A percentile compares a stretch with the other conserved stretches of the same genome.
These are phyloP conservation scores for Diaporthe velutina DNA, from an alignment of 2,329 filamentous ascomycete species.

Conservation along the genomic window DNA sequence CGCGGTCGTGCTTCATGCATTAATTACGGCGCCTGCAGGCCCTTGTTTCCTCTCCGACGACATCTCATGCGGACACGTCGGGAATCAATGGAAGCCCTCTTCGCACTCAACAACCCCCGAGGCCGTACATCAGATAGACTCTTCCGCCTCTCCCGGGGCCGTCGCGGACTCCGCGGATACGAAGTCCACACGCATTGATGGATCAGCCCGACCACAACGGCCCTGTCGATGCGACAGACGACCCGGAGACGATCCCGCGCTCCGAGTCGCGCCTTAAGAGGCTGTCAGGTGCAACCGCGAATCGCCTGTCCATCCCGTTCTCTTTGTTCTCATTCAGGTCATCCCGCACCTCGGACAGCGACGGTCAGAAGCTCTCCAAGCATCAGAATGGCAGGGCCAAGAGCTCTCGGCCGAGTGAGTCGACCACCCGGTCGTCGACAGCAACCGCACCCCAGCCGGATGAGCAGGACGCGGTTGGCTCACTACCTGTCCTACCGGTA, in stretches of 20 bases:
- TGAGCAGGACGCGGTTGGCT: slow-evolving; percentile 2
- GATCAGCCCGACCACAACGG: slow-evolving; percentile 1
- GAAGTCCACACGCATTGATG: neutral
- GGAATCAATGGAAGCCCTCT: slow-evolving; percentile 21
- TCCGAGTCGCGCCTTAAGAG: slow-evolving; percentile 27
- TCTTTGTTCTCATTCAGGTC: slow-evolving; percentile 22
- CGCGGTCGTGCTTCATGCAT: slow-evolving; percentile 25
- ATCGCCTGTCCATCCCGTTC: slow-evolving; percentile 21
- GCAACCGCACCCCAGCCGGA: neutral
- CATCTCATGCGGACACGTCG: slow-evolving; percentile 9
- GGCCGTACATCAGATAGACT: neutral
- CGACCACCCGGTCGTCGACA: slow-evolving; percentile 17
- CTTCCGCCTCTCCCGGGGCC: slow-evolving; percentile 8
- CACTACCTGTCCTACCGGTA: neutral
- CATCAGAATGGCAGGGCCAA: slow-evolving; percentile 9
- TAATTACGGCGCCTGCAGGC: neutral
- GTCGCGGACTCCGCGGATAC: neutral
- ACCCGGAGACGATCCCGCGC: slow-evolving; percentile 3
- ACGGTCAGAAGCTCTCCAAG: slow-evolving; percentile 1
- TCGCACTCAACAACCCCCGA: neutral
- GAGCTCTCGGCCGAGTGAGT: slow-evolving; percentile 20
- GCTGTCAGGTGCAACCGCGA: slow-evolving; percentile 9
- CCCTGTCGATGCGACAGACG: neutral
- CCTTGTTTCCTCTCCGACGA: slow-evolving; percentile 16
- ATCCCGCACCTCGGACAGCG: neutral